These are phyloP conservation scores for Cucumis sativus DNA, from an alignment of 306 rosid genomes.

Conservation along the genomic window Cucumber_9930_V3 NC_026655.2:26646501-26647000, in stretches of 20 bases:
- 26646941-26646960: slow-evolving; percentile 86
- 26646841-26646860: not conserved
- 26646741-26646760: slow-evolving; percentile 72
- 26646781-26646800: slow-evolving; percentile 86
- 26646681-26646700: slow-evolving; percentile 86
- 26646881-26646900: not conserved
- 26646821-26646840: slow-evolving; percentile 85
- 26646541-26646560: not conserved
- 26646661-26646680: slow-evolving; percentile 76
- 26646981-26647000: slow-evolving; percentile 81
- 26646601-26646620: slow-evolving; percentile 92
- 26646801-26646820: slow-evolving; percentile 88
- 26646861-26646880: not conserved
- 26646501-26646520: not conserved
- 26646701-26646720: slow-evolving; percentile 83
- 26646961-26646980: slow-evolving; percentile 83
- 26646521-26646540: not conserved
- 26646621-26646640: slow-evolving; percentile 82
- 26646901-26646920: not conserved
- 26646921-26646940: slow-evolving; percentile 46
- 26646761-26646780: slow-evolving; percentile 83
- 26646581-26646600: slow-evolving; percentile 80
- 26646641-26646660: slow-evolving; percentile 89
- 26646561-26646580: not conserved
- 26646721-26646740: slow-evolving; percentile 97